Evolutionary conservation across 2,329 filamentous ascomycete species (phyloP).

Genomic region (Massarina eburnea): DNA sequence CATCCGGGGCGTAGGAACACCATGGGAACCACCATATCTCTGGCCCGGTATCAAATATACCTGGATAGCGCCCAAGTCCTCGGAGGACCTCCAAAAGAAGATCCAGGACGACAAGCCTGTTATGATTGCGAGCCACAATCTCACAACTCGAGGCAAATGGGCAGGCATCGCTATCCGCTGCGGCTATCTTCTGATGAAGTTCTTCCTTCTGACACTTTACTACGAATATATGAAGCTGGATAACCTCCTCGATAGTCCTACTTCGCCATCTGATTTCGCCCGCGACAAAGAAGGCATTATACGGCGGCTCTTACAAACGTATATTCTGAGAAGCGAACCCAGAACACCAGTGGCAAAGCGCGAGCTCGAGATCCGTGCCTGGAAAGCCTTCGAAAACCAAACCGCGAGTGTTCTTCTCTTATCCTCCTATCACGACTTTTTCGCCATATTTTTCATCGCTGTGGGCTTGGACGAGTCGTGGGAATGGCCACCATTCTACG

Average conservation of each 20-base stretch:
- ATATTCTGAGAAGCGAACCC: background rate
- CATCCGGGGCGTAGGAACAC: slow-evolving; percentile 3
- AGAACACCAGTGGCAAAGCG: slow-evolving; percentile 2
- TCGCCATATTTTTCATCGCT: slow-evolving; percentile 6
- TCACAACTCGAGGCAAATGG: slow-evolving; percentile 2
- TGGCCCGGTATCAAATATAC: slow-evolving; percentile 6
- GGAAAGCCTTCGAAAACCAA: slow-evolving; percentile 3
- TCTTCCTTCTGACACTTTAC: background rate
- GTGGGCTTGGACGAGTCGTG: slow-evolving; percentile 6
- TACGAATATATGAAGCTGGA: background rate
- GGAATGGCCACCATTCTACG: slow-evolving; percentile 11
- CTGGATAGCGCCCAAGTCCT: background rate
- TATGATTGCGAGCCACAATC: too few species aligned
- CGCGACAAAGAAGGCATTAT: slow-evolving; percentile 6
- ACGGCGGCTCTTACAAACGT: slow-evolving; percentile 3
- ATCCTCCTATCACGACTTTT: slow-evolving; percentile 6
- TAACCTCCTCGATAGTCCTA: background rate
- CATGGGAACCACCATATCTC: slow-evolving; percentile 6
- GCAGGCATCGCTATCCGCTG: slow-evolving; percentile 1
- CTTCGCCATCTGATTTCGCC: background rate
- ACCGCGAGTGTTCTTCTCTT: slow-evolving; percentile 4
- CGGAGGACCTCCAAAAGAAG: too few species aligned
- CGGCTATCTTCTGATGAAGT: slow-evolving; percentile 5
- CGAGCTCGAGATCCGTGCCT: slow-evolving; percentile 6
- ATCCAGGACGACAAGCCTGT: too few species aligned